phyloP scores from a whole-genome alignment of 495 filamentous ascomycete species.

The Achaetomiella virescens region DNA sequence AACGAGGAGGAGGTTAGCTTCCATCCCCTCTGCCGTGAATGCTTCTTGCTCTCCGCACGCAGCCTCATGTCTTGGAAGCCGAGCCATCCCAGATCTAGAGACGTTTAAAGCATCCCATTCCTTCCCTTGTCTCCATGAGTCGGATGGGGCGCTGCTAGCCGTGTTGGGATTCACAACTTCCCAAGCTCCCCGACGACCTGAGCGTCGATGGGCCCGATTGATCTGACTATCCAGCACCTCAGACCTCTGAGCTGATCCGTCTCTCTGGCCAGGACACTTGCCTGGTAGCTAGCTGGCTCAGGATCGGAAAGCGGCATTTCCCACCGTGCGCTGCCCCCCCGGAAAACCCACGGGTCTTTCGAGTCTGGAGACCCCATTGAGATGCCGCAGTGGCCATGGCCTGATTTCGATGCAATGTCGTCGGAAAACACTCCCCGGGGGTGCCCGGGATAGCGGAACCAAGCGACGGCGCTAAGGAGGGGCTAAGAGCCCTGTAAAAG shows the following conservation, averaged over 20 bases:
- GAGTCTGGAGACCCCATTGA: too few species aligned
- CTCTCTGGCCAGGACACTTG: neutral
- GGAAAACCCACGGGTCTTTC: too few species aligned
- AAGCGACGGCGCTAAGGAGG: neutral
- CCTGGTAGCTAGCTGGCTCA: neutral
- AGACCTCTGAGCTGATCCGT: too few species aligned
- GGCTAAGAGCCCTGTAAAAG: neutral
- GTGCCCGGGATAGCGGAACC: conserved; percentile 4
- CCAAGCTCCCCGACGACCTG: too few species aligned
- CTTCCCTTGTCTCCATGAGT: neutral
- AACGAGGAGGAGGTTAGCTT: neutral
- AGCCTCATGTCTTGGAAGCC: neutral
- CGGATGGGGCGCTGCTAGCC: neutral
- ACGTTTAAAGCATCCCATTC: neutral
- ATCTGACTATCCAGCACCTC: too few species aligned
- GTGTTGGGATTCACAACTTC: neutral
- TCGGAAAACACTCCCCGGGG: neutral
- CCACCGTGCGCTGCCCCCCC: too few species aligned
- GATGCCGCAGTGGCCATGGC: neutral
- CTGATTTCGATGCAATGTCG: conserved; percentile 4
- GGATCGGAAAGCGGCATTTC: too few species aligned
- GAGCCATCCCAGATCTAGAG: neutral
- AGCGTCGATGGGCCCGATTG: too few species aligned
- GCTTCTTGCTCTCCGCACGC: neutral
- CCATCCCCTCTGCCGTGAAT: neutral